These are phyloP conservation scores for Boletus smithii DNA, from an alignment of 1,284 basidiomycete species.

Conservation along the genomic window DNA sequence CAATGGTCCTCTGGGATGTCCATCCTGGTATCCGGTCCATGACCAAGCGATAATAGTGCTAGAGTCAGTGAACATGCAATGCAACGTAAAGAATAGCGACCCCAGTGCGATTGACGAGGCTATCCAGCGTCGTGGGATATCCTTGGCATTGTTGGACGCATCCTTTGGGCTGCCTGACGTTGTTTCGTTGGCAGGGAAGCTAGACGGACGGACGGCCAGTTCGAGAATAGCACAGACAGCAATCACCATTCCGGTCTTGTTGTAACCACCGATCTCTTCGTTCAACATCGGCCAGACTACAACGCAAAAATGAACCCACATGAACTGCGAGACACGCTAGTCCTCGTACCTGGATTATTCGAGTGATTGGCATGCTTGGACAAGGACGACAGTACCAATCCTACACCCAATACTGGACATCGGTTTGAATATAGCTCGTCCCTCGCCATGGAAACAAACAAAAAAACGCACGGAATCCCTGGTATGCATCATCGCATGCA, in stretches of 20 bases:
- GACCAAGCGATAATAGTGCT: slow-evolving; percentile 88
- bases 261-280: slow-evolving; percentile 65
- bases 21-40: slow-evolving; percentile 77
- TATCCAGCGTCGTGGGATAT: slow-evolving; percentile 41
- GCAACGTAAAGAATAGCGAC: slow-evolving; percentile 71
- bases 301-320: slow-evolving; percentile 1
- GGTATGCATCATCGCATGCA: slow-evolving; percentile 44
- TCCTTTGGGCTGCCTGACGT: slow-evolving; percentile 7
- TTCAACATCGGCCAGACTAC: slow-evolving; percentile 81
- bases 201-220: slow-evolving; percentile 37
- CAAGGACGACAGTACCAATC: slow-evolving; percentile 68
- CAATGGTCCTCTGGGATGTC: slow-evolving; percentile 67
- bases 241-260: slow-evolving; percentile 60
- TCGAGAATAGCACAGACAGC: slow-evolving; percentile 54
- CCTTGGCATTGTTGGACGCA: slow-evolving; percentile 8
- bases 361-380: slow-evolving; percentile 77
- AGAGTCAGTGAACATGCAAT: slow-evolving; percentile 76
- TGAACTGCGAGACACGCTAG: neutral
- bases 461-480: slow-evolving; percentile 53
- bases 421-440: neutral
- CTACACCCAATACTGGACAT: slow-evolving; percentile 57
- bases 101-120: slow-evolving; percentile 64
- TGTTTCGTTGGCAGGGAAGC: slow-evolving; percentile 10
- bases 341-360: slow-evolving; percentile 68
- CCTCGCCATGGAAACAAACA: neutral